Percentiles rank a stretch among this genome's conserved stretches.
Evolutionary conservation across 768 basidiomycete species (phyloP).

Genomic region (Auricularia sp.): DNA sequence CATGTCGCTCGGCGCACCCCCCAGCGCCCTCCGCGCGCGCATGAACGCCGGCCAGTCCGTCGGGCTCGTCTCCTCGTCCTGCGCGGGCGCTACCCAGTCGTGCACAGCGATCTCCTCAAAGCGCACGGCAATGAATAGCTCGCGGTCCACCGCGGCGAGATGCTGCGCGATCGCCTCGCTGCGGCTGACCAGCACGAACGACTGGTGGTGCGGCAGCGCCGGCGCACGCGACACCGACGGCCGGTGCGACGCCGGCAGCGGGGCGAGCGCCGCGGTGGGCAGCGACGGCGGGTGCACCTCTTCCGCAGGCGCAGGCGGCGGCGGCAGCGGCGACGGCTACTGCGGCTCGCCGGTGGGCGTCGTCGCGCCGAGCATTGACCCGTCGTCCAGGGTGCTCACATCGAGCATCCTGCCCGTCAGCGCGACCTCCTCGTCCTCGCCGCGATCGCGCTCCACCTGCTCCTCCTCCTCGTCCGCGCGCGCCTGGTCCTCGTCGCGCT

Average conservation of each 20-base stretch:
- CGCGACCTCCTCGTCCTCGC: not conserved
- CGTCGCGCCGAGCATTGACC: not conserved
- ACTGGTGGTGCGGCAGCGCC: constrained; percentile 44
- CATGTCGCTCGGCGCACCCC: constrained; percentile 40
- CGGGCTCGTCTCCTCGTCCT: constrained; percentile 41
- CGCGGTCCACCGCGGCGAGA: constrained; percentile 81
- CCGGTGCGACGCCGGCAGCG: constrained; percentile 10
- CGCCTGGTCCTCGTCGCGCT: not conserved
- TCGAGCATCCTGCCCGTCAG: not conserved
- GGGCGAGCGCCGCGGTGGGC: constrained; percentile 4
- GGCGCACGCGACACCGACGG: constrained; percentile 19
- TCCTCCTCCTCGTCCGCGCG: constrained; percentile 4
- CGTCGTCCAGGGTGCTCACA: not conserved
- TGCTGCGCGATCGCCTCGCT: constrained; percentile 62
- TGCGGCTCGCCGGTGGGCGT: not conserved
- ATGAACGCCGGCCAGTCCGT: constrained; percentile 80
- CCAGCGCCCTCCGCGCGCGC: constrained; percentile 48
- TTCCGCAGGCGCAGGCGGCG: not conserved
- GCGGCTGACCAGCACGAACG: constrained; percentile 56
- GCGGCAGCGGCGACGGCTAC: not conserved
- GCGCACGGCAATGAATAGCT: constrained; percentile 73
- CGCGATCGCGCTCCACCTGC: not conserved
- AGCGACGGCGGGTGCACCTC: constrained; percentile 17
- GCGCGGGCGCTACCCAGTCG: constrained; percentile 55
- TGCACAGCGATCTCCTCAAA: constrained; percentile 74